These are phyloP conservation scores for Cladosporium phlei DNA, from an alignment of 2,329 filamentous ascomycete genomes.

Conservation along the genomic window DNA sequence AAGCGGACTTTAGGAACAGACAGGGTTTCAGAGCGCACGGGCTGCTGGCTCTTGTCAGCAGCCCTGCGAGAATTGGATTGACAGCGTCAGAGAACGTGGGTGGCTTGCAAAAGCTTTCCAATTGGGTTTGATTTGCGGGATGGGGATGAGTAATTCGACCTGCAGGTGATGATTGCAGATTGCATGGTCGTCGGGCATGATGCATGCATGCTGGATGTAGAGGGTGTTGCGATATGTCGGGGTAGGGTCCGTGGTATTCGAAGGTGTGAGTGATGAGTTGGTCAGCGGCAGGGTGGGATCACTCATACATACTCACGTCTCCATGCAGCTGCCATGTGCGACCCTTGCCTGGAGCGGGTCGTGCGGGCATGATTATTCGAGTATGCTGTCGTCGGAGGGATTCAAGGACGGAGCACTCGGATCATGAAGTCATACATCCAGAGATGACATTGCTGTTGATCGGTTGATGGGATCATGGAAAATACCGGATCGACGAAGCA, in stretches of 20 bases:
- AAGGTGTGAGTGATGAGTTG: background rate
- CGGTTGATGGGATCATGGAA: background rate
- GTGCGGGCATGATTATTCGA: background rate
- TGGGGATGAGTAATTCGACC: conserved; percentile 11
- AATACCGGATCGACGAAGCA: background rate
- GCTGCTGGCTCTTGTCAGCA: background rate
- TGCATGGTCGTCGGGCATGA: background rate
- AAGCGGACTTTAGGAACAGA: too few species aligned
- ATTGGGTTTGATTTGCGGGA: background rate
- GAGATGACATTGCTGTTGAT: background rate
- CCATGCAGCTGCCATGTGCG: background rate
- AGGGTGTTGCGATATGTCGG: too few species aligned
- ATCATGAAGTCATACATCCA: too few species aligned
- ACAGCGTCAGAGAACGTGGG: conserved; percentile 4
- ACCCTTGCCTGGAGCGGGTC: background rate
- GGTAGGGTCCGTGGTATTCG: background rate
- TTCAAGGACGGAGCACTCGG: background rate
- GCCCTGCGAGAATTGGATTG: background rate
- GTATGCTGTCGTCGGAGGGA: background rate
- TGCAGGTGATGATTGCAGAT: background rate
- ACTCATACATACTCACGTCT: conserved; percentile 5
- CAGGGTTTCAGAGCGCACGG: too few species aligned
- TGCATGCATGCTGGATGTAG: too few species aligned
- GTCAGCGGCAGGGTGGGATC: background rate
- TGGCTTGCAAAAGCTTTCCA: conserved; percentile 6